phyloP scores from a whole-genome alignment of 371 early-diverging fungal genomes.

The Haplosporangium sp. region DNA sequence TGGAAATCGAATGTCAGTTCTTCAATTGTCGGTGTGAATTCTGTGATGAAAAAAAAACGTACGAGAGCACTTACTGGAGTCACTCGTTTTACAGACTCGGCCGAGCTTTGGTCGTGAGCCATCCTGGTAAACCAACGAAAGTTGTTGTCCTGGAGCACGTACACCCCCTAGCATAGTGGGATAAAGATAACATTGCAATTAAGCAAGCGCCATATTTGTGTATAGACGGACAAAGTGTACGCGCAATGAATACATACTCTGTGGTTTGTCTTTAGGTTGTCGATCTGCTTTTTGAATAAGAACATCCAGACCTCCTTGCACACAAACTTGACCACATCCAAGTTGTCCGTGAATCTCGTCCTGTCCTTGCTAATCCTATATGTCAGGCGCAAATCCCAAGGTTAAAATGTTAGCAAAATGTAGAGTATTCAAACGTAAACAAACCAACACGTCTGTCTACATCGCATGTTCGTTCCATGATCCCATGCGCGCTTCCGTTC shows the following conservation, averaged over 20 bases:
- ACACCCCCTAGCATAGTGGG: constrained; percentile 93
- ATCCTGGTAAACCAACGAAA: constrained; percentile 94
- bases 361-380: constrained; percentile 82
- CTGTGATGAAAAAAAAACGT: neutral
- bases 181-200: neutral
- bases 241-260: constrained; percentile 63
- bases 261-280: constrained; percentile 98
- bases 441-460: too few relatives aligned
- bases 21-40: neutral
- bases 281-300: constrained; percentile 95
- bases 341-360: constrained; percentile 87
- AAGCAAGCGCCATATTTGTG: neutral
- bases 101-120: constrained; percentile 81
- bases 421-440: too few relatives aligned
- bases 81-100: constrained; percentile 83
- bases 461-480: too few relatives aligned
- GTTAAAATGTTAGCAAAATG: too few relatives aligned
- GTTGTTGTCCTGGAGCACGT: constrained; percentile 96
- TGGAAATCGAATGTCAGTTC: neutral
- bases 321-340: constrained; percentile 96
- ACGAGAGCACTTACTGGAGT: constrained; percentile 70
- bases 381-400: too few relatives aligned
- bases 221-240: neutral
- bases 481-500: too few relatives aligned
- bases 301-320: constrained; percentile 97